Conservation (phyloP, 1,284 basidiomycete species). For the Schizophyllum commune region DNA sequence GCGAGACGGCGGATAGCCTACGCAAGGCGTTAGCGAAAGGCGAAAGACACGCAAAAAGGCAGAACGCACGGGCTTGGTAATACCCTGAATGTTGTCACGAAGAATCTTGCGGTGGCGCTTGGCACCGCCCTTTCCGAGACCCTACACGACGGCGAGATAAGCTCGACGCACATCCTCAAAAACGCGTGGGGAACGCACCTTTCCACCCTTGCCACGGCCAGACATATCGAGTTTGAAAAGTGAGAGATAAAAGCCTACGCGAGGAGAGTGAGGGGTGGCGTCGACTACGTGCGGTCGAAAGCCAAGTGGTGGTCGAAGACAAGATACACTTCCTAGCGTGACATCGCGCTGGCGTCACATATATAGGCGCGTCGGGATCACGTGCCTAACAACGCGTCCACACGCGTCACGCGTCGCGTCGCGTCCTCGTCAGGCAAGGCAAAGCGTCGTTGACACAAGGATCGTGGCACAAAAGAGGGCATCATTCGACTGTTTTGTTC, state of each 20-base stretch:
- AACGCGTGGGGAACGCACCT: slow-evolving; percentile 17
- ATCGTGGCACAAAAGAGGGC: too few relatives aligned
- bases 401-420: neutral
- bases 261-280: neutral
- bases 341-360: neutral
- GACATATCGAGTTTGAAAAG: slow-evolving; percentile 22
- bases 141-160: slow-evolving; percentile 20
- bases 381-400: neutral
- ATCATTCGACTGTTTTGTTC: too few relatives aligned
- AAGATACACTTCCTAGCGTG: neutral
- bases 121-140: slow-evolving; percentile 65
- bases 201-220: slow-evolving; percentile 39
- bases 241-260: neutral
- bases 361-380: neutral
- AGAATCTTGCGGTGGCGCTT: slow-evolving; percentile 70
- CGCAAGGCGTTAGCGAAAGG: slow-evolving; percentile 19
- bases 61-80: slow-evolving; percentile 11
- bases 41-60: neutral
- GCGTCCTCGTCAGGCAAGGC: neutral
- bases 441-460: too few relatives aligned
- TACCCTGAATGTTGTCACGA: slow-evolving; percentile 66
- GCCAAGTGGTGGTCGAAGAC: neutral
- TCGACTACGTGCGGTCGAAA: neutral
- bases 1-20: slow-evolving; percentile 77
- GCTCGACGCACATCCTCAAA: neutral